Base-by-base conservation (phyloP, 2,329 filamentous ascomycete genomes). In the Pestalotiopsis fici region DNA sequence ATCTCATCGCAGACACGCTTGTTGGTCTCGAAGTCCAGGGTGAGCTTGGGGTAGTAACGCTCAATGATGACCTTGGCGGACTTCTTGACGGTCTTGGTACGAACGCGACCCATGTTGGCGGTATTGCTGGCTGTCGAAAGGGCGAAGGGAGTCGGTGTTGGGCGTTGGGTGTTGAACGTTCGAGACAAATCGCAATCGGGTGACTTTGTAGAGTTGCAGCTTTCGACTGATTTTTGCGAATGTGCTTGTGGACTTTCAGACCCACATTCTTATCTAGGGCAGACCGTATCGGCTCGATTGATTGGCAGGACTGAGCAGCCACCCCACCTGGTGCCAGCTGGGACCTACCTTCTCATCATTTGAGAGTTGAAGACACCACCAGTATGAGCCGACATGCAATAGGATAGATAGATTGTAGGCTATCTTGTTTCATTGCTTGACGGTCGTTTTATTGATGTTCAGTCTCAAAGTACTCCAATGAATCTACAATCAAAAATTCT, bases 1-100 rank as follows among this genome's bases (percentile, higher is more conserved):
- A 99, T 96, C 88, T 99, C 96, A 94, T 98, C 96, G 88, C 96
- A 98, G 81, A 98, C 97, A 80, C 94, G 90, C 93, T 98, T 98
- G 93, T 98, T 98, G 90, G 93, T 97, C 92, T 99, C 96, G 88
- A 99, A 99, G 89, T 99, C 96, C 81, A 98, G 93, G 74, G 95
- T 98, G 83, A 99, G 90, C 87, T 94, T 94, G 82, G 96, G 96
- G 88, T 97, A 97, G 89, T 96, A 97, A 76, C 93, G 90, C 92
- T 98, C 95, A 86, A 99, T 98, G 88, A 98, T 95, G 90, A 98
- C 94, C 93, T 99, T 99, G 88, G 96, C 95, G 89, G 87, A 89
- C 86, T 89, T 89, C 87, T 90, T 90, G 77, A 89, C 47, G 71
- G 88, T 91, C 86, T 91, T 91, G 75, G 88, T 91, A 75, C 88